Conservation (phyloP, 352 stramenopile species). For the Phytophthora foliorum region DNA sequence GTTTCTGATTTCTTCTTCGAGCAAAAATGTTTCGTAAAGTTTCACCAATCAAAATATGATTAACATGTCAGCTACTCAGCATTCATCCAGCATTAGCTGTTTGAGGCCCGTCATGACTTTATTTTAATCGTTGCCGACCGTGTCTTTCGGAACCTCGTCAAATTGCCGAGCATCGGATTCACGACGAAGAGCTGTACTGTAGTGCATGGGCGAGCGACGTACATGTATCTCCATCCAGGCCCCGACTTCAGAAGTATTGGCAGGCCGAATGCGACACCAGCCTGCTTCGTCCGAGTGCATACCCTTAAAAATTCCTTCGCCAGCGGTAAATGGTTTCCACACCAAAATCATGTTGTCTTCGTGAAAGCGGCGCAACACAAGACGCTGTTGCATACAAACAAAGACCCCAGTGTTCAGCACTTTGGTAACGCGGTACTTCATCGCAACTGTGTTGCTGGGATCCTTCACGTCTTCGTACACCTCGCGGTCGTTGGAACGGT, state of each 20-base stretch:
- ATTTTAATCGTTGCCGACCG: background rate
- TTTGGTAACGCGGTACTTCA: constrained; percentile 7
- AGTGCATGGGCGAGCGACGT: constrained; percentile 10
- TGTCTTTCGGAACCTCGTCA: background rate
- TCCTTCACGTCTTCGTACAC: background rate
- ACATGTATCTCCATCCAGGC: constrained; percentile 14
- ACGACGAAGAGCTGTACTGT: background rate
- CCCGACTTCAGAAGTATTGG: background rate
- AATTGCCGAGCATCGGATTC: background rate
- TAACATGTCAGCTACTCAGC: too few relatives aligned
- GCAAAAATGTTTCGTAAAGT: too few relatives aligned
- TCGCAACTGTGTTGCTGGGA: background rate
- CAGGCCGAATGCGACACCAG: background rate
- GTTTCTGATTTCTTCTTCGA: too few relatives aligned
- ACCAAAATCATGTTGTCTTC: background rate
- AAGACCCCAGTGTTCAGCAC: background rate
- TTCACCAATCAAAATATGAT: too few relatives aligned
- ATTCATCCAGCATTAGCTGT: background rate
- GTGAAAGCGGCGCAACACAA: background rate
- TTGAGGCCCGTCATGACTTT: background rate
- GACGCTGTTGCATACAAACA: background rate
- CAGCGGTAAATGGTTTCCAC: background rate
- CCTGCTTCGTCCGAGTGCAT: background rate
- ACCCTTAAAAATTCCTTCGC: background rate
- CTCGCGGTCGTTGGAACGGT: constrained; percentile 4